phyloP scores from a whole-genome alignment of 73 alveolate species.

The Paramecium octaurelia region DNA sequence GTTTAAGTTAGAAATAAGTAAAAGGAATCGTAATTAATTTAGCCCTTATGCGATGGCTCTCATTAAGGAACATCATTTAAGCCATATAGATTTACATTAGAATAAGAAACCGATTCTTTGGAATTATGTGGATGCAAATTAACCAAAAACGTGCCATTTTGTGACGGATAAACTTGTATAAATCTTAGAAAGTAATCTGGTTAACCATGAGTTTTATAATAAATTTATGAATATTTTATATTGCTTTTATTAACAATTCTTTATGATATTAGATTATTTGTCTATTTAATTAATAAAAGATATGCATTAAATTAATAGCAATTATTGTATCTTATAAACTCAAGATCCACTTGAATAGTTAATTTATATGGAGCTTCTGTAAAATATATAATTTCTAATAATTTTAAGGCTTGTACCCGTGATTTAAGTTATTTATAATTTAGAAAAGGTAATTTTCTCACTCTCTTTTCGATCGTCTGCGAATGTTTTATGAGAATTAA shows the following conservation, averaged over 20 bases:
- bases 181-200: not conserved
- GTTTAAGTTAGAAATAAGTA: conserved; percentile 63
- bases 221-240: not conserved
- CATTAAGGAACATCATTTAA: conserved; percentile 74
- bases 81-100: conserved; percentile 78
- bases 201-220: not conserved
- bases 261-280: too few relatives aligned
- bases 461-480: not conserved
- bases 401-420: too few relatives aligned
- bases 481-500: not conserved
- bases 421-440: not conserved
- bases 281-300: too few relatives aligned
- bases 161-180: conserved; percentile 77
- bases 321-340: too few relatives aligned
- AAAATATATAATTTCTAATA: too few relatives aligned
- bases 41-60: conserved; percentile 80
- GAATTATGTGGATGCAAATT: conserved; percentile 83
- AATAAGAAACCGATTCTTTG: conserved; percentile 64
- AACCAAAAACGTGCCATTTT: conserved; percentile 72
- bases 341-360: too few relatives aligned
- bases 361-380: not conserved
- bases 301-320: too few relatives aligned
- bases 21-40: not conserved
- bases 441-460: not conserved
- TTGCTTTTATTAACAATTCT: not conserved